A percentile compares a stretch with the other conserved stretches of the same genome.
These are phyloP conservation scores for Talaromyces rugulosus DNA, from an alignment of 2,329 filamentous ascomycete genomes.

Conservation along the genomic window DNA sequence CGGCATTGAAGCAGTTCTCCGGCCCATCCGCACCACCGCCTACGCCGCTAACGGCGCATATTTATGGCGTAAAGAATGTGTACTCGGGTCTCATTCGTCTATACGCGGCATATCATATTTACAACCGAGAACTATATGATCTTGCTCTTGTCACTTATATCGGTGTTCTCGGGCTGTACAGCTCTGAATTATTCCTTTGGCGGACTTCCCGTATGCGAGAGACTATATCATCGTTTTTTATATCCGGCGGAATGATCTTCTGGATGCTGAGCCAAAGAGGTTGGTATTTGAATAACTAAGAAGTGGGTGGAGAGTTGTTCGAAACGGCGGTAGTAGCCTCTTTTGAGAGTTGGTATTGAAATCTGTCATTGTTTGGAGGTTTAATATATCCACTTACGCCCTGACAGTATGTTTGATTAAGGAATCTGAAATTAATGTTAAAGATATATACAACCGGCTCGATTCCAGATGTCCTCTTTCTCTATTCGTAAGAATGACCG, in stretches of 20 bases:
- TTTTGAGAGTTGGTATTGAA: not conserved
- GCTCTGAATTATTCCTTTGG: constrained; percentile 6
- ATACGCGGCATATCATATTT: constrained; percentile 33
- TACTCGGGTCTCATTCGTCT: constrained; percentile 32
- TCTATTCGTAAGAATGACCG: not conserved
- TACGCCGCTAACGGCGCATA: constrained; percentile 26
- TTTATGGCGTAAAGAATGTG: constrained; percentile 35
- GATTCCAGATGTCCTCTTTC: not conserved
- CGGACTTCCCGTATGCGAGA: constrained; percentile 1
- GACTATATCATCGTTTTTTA: not conserved
- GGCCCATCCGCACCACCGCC: constrained; percentile 24
- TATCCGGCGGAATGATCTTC: not conserved
- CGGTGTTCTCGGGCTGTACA: constrained; percentile 22
- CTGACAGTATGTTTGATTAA: not conserved
- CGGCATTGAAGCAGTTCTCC: constrained; percentile 23
- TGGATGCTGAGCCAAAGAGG: constrained; percentile 7
- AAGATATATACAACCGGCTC: not conserved
- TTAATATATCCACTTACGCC: not conserved
- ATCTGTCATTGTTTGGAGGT: not conserved
- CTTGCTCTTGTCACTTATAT: constrained; percentile 27
- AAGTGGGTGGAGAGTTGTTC: not conserved
- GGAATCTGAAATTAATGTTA: not conserved
- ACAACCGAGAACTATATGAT: constrained; percentile 28
- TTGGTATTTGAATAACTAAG: constrained; percentile 2
- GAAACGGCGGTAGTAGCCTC: not conserved